These are phyloP conservation scores for Ramularia collo-cygni DNA, from an alignment of 2,329 filamentous ascomycete genomes.

Conservation along the genomic window DNA sequence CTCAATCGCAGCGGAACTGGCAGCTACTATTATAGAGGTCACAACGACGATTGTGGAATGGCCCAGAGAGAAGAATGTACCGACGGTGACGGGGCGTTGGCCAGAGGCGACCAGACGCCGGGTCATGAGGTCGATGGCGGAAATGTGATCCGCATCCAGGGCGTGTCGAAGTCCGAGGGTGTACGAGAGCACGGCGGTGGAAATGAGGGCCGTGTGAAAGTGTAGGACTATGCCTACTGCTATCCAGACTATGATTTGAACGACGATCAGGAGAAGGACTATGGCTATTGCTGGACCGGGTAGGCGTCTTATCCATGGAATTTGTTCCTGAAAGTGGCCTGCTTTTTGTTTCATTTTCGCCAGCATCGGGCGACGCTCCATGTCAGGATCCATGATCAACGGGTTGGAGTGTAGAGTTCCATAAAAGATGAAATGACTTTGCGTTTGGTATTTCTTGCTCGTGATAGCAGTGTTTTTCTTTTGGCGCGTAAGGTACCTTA, in stretches of 20 bases:
- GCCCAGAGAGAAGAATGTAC: conserved; percentile 88
- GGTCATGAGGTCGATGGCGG: conserved; percentile 92
- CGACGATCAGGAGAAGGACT: conserved; percentile 45
- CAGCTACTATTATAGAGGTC: conserved; percentile 86
- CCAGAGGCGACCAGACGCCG: conserved; percentile 78
- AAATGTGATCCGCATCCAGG: conserved; percentile 93
- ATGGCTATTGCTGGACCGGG: conserved; percentile 53
- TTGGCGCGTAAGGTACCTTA: too few relatives aligned
- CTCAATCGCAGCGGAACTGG: conserved; percentile 76
- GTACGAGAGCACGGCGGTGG: conserved; percentile 77
- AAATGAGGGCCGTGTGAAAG: conserved; percentile 53
- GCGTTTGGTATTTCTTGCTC: background rate
- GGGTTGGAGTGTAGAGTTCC: background rate
- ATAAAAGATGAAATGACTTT: background rate
- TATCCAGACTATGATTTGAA: conserved; percentile 54
- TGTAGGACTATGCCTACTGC: conserved; percentile 50
- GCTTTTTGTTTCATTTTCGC: conserved; percentile 18
- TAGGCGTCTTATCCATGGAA: conserved; percentile 50
- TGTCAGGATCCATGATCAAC: conserved; percentile 8
- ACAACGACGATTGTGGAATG: conserved; percentile 90
- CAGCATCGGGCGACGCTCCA: conserved; percentile 8
- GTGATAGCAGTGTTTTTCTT: background rate
- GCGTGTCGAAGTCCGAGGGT: conserved; percentile 86
- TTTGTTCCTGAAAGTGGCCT: conserved; percentile 40
- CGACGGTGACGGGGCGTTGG: conserved; percentile 81